Evolutionary conservation across 805 yeast species (phyloP), one percentile per base, ranked within the genome.

Genomic region (Alloascoidea hylecoeti): DNA sequence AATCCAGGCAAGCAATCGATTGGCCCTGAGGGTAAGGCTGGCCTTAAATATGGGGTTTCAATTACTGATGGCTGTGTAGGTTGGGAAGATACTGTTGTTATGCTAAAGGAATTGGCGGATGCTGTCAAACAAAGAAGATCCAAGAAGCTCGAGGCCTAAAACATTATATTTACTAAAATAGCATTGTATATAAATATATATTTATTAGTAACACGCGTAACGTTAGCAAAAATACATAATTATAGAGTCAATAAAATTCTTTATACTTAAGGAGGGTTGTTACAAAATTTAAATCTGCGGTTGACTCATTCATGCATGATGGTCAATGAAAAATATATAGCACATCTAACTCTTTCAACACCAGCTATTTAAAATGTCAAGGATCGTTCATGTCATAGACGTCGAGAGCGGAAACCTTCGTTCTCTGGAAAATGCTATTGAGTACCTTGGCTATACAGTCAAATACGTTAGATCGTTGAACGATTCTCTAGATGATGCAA

Each of bases 1-100:
- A 74, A 76, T 53, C 96, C 81, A 60, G 98, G 98, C 49, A 78
- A 78, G 60, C 98, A 89, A 63, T 66, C 70, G 48, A 80, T 82
- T 49, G 86, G 94, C 38, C 62, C 72, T 12, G 66, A 64, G 43
- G 76, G 75, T 36, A 71, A 70, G 50, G 64, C 64, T 5, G 74
- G 73, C 40, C 66, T 86, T 56, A 75, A 81, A 56, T 84, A 88
- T 67, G 98, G 98, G 60, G 94, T 88, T 45, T 81, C 95, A 43
- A 86, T 92, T 58, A 92, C 98, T 44, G 98, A 92, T 60, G 95
- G 92, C 18, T 92, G 98, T 68, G 94, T 92, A 40, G 68, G 79
- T 43, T 86, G 94, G 85, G 94, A 84, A 44, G 69, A 82, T 40
- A 92, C 98, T 39, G 92, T 72, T 42, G 66, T 58, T 2, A 88